phyloP scores from a whole-genome alignment of 768 basidiomycete genomes.

The Trametes coccinea region DNA sequence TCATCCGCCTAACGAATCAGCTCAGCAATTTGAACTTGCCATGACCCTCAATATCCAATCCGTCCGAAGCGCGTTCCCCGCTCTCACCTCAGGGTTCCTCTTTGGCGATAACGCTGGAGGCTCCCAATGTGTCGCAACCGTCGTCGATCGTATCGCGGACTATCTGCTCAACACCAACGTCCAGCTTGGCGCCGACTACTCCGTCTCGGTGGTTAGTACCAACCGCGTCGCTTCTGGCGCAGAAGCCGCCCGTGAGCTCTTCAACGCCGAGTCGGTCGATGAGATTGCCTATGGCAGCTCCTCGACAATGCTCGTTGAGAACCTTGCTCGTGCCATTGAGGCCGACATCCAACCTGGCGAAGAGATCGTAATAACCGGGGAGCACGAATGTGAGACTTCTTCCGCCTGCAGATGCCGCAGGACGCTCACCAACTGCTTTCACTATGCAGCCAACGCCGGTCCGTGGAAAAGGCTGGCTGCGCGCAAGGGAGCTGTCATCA shows the following conservation, averaged over 20 bases:
- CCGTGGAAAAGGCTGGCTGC: conserved; percentile 76
- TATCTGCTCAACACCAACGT: conserved; percentile 74
- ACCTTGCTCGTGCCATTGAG: conserved; percentile 65
- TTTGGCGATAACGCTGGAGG: conserved; percentile 81
- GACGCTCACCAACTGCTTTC: neutral
- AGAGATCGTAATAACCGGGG: conserved; percentile 76
- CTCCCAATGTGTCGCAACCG: conserved; percentile 57
- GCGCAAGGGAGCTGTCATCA: conserved; percentile 52
- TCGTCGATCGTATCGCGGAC: conserved; percentile 61
- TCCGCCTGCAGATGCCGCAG: neutral
- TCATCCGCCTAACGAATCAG: no score
- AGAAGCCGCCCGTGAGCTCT: conserved; percentile 52
- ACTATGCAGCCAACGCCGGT: conserved; percentile 61
- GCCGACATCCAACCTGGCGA: conserved; percentile 55
- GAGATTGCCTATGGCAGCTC: conserved; percentile 71
- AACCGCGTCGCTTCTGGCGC: conserved; percentile 52
- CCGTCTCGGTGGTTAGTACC: conserved; percentile 54
- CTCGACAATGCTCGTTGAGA: conserved; percentile 69
- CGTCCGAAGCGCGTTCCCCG: conserved; percentile 63
- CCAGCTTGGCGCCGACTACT: conserved; percentile 72
- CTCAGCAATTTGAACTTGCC: no score
- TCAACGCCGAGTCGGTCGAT: conserved; percentile 61
- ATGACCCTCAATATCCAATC: conserved; percentile 37
- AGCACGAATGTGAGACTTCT: conserved; percentile 67
- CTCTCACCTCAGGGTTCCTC: conserved; percentile 57